Evolutionary conservation across 257 asterid species (phyloP).

Genomic region (Oldenlandia corymbosa): DNA sequence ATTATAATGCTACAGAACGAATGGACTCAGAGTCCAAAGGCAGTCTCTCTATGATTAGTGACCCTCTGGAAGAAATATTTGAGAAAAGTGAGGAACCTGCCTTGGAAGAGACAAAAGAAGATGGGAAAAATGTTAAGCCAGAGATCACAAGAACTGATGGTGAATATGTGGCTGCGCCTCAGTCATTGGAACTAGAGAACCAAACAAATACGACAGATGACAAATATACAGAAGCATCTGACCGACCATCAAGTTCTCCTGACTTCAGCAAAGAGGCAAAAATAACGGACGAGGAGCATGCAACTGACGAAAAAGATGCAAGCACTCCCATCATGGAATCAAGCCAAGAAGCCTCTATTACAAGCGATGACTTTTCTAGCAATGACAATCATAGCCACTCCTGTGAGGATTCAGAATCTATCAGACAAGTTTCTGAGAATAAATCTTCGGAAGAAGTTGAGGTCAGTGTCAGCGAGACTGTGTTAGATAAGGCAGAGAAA

Average conservation of each 20-base stretch:
- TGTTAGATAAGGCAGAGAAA: background rate
- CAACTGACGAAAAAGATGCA: too few species aligned
- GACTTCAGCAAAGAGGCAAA: background rate
- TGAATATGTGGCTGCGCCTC: background rate
- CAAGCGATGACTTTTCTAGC: too few species aligned
- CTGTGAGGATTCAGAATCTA: slow-evolving; percentile 6
- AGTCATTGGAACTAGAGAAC: background rate
- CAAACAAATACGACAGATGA: background rate
- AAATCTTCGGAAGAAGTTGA: background rate
- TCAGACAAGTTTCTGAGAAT: slow-evolving; percentile 18
- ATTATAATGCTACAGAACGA: slow-evolving; percentile 4
- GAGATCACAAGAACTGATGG: background rate
- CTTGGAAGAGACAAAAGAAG: background rate
- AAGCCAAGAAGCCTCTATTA: too few species aligned
- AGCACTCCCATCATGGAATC: too few species aligned
- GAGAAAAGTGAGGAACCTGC: slow-evolving; percentile 11
- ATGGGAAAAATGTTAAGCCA: background rate
- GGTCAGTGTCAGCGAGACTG: background rate
- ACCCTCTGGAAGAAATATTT: background rate
- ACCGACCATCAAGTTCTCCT: background rate
- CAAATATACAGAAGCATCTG: background rate
- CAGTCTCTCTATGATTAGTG: background rate
- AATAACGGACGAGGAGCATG: background rate
- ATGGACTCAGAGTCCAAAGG: slow-evolving; percentile 2
- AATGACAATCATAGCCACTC: background rate